Conservation (phyloP, 192 early-diverging fungal species). For the Rhizophagus sp. region DNA sequence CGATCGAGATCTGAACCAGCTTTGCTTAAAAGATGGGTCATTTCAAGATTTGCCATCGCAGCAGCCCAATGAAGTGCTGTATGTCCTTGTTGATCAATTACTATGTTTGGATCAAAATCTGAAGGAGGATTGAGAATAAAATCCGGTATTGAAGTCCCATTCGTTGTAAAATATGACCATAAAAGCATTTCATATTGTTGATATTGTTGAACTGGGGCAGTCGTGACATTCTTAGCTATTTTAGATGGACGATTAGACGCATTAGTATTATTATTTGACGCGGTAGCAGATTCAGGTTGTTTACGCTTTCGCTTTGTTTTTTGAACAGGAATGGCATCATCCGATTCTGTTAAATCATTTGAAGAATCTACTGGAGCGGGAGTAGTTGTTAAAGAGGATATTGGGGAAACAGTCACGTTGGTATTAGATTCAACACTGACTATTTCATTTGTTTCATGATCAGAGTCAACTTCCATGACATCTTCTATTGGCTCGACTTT, state of each 20-base stretch:
- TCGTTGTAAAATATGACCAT: conserved; percentile 45
- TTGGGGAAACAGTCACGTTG: conserved; percentile 15
- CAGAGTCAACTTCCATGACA: conserved; percentile 9
- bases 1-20: conserved; percentile 71
- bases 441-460: conserved; percentile 35
- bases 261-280: conserved; percentile 28
- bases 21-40: conserved; percentile 74
- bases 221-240: background rate
- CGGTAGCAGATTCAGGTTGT: conserved; percentile 29
- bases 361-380: conserved; percentile 28
- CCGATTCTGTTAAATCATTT: conserved; percentile 26
- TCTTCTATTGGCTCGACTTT: conserved; percentile 23
- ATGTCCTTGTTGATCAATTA: conserved; percentile 96
- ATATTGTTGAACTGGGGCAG: conserved; percentile 15
- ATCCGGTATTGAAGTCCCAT: conserved; percentile 50
- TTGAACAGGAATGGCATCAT: background rate
- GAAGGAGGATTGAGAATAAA: conserved; percentile 52
- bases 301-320: conserved; percentile 21
- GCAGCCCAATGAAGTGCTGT: conserved; percentile 95
- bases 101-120: conserved; percentile 79
- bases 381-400: conserved; percentile 18
- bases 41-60: conserved; percentile 77
- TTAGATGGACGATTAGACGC: conserved; percentile 24
- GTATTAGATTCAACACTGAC: conserved; percentile 32
- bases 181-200: conserved; percentile 38